These are phyloP conservation scores for Cordyceps tenuipes DNA, from an alignment of 2,329 filamentous ascomycete genomes.

Conservation along the genomic window DNA sequence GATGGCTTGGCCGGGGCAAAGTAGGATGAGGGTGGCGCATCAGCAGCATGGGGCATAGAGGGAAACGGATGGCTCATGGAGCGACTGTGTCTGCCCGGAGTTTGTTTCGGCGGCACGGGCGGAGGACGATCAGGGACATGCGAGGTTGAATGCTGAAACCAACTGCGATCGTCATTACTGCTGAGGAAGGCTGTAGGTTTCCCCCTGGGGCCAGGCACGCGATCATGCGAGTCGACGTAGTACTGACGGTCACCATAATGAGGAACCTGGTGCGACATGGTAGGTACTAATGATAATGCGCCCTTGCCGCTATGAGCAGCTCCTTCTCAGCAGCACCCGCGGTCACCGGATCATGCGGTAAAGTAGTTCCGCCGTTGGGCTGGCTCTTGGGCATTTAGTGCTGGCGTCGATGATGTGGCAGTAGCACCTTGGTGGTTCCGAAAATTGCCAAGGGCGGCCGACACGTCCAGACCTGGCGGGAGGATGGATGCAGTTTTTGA, in stretches of 20 bases:
- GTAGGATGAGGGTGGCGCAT: constrained; percentile 15
- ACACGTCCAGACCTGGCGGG: neutral
- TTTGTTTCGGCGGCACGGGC: constrained; percentile 1
- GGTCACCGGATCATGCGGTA: neutral
- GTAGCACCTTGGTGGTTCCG: neutral
- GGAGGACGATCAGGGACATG: neutral
- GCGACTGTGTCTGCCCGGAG: constrained; percentile 30
- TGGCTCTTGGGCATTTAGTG: neutral
- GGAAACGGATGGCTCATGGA: constrained; percentile 78
- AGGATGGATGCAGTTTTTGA: neutral
- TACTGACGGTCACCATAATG: constrained; percentile 1
- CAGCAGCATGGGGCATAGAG: constrained; percentile 50
- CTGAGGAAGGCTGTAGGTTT: neutral
- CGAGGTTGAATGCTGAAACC: neutral
- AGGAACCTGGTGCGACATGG: constrained; percentile 5
- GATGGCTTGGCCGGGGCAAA: constrained; percentile 24
- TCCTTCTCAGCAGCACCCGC: neutral
- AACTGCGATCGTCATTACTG: neutral
- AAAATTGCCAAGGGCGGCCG: neutral
- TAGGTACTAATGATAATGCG: neutral
- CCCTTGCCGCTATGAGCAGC: neutral
- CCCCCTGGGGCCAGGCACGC: neutral
- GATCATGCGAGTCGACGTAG: neutral
- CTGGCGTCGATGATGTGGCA: neutral
- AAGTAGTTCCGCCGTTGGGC: neutral